Evolutionary conservation across 2,329 filamentous ascomycete species (phyloP).

Genomic region (Trichoderma brevicompactum): DNA sequence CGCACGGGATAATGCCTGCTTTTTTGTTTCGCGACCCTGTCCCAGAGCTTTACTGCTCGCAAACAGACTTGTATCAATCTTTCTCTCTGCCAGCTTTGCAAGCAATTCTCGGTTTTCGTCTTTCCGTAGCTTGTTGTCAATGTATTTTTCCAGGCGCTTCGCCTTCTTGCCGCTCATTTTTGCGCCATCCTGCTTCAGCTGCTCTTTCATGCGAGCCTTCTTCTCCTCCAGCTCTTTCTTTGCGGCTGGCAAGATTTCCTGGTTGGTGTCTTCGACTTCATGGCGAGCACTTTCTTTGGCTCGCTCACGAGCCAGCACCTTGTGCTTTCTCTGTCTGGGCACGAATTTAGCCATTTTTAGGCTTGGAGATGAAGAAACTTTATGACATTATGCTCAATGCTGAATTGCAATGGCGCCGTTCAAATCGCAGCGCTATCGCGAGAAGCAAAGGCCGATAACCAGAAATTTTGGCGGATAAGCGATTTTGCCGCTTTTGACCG

Average conservation of each 20-base stretch:
- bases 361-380: not conserved
- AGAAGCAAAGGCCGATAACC: conserved; percentile 17
- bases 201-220: conserved; percentile 59
- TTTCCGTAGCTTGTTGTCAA: conserved; percentile 89
- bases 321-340: conserved; percentile 69
- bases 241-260: conserved; percentile 43
- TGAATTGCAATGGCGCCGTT: conserved; percentile 28
- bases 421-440: conserved; percentile 17
- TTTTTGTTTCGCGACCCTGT: conserved; percentile 71
- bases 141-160: conserved; percentile 70
- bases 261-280: conserved; percentile 46
- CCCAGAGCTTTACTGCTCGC: conserved; percentile 79
- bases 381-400: conserved; percentile 31
- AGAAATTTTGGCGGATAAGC: conserved; percentile 43
- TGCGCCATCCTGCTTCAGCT: conserved; percentile 54
- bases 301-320: conserved; percentile 67
- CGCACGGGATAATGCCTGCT: conserved; percentile 67
- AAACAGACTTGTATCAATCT: conserved; percentile 81
- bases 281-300: conserved; percentile 49
- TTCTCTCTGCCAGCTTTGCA: conserved; percentile 77
- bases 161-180: conserved; percentile 69
- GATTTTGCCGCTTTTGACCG: conserved; percentile 46
- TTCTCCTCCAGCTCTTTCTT: conserved; percentile 59
- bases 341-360: conserved; percentile 60
- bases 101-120: conserved; percentile 87